Conservation (phyloP, 1,139 yeast species). For the Debaryomyces sp. region DNA sequence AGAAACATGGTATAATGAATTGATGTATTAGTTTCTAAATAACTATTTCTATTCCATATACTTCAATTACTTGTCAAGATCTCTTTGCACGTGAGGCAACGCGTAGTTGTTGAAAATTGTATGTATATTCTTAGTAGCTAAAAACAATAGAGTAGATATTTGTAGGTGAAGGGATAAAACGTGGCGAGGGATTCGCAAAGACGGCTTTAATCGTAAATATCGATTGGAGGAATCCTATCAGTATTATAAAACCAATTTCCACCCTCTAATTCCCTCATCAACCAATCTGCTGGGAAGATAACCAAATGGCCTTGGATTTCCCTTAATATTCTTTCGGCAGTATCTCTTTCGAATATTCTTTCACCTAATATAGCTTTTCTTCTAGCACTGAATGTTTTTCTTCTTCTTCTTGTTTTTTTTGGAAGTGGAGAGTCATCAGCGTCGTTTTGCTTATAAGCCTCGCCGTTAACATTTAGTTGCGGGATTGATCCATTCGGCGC, state of each 20-base stretch:
- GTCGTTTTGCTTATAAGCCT: neutral
- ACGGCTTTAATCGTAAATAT: slow-evolving; percentile 70
- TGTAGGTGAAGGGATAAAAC: neutral
- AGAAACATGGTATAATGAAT: slow-evolving; percentile 35
- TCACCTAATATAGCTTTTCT: slow-evolving; percentile 48
- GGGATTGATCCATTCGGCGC: neutral
- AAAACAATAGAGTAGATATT: neutral
- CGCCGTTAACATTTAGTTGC: neutral
- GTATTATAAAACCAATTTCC: slow-evolving; percentile 96
- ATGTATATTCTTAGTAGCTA: neutral
- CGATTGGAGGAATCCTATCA: slow-evolving; percentile 93
- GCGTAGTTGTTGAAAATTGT: neutral
- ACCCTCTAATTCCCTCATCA: slow-evolving; percentile 79
- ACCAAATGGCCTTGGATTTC: slow-evolving; percentile 91
- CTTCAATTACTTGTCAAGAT: neutral
- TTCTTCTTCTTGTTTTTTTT: slow-evolving; percentile 27
- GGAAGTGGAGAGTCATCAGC: neutral
- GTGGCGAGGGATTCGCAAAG: neutral
- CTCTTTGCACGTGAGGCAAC: neutral
- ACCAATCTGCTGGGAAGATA: slow-evolving; percentile 89
- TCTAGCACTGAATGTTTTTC: slow-evolving; percentile 41
- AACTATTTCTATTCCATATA: neutral
- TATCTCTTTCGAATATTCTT: slow-evolving; percentile 67
- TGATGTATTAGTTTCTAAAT: neutral
- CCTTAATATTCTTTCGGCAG: slow-evolving; percentile 73